Evolutionary conservation across 768 basidiomycete species (phyloP), one percentile per base, ranked within the genome.

Genomic region (Holtermannia corniformis): DNA sequence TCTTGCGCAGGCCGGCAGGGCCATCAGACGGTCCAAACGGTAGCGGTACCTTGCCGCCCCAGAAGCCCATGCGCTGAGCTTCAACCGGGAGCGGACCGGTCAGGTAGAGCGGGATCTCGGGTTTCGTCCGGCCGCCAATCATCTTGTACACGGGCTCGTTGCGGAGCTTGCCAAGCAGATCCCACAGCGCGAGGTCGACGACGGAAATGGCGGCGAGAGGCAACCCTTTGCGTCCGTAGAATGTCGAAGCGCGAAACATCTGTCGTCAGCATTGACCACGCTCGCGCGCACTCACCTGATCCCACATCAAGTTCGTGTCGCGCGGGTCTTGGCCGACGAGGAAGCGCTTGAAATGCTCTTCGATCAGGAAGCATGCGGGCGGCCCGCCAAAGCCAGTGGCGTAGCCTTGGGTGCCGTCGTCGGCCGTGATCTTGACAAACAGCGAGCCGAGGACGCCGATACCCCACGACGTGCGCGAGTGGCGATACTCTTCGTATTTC

Each of bases 101-200:
- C 44, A 72, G 58, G 62, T 75, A 73, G 22, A 75, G 60, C 1
- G 71, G 73, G 49, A 75, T 72, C 41, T 68, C 66, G 50, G 71
- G 68, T 64, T 74, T 74, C 45, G 69, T 71, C 25, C 65, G 54
- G 11, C 74, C 74, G 26, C 74, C 74, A 44, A 75, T 75, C 70
- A 74, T 72, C 64, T 73, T 74, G 70, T 74, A 74, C 27, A 75
- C 62, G 14, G 74, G 74, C 60, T 75, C 73, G 16, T 59, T 59
- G 26, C 74, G 66, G 54, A 75, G 68, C 60, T 74, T 73, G 44
- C 74, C 74, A 16, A 73, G 57, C 1, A 75, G 62, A 50, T 74
- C 74, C 73, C 74, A 74, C 48, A 75, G 68, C 23, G 72, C 73
- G 24, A 74, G 63, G 49, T 75, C 74, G 48, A 75, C 70, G 25